Evolutionary conservation across 129 eudicot genomes (phyloP).

Genomic region (Erigeron canadensis): DNA sequence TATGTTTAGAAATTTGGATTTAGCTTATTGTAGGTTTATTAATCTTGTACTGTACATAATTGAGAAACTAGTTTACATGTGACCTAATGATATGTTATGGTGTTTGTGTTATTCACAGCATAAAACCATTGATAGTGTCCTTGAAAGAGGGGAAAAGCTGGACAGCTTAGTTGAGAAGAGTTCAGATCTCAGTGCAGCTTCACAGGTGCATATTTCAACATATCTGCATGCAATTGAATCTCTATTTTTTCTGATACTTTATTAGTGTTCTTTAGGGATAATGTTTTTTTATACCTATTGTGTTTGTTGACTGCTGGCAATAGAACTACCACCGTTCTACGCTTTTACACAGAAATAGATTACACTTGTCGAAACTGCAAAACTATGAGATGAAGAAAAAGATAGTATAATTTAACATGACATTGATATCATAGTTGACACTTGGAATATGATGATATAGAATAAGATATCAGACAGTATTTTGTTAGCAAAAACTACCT

Average conservation of each 20-base stretch:
- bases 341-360: background rate
- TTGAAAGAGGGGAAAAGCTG: constrained; percentile 86
- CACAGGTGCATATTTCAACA: constrained; percentile 57
- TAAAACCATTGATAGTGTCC: constrained; percentile 91
- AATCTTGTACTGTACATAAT: constrained; percentile 3
- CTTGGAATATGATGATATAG: background rate
- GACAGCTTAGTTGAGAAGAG: constrained; percentile 96
- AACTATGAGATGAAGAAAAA: background rate
- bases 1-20: too few relatives aligned
- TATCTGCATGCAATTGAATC: background rate
- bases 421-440: background rate
- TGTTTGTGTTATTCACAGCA: constrained; percentile 54
- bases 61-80: constrained; percentile 3
- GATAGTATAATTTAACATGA: background rate
- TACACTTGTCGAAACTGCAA: background rate
- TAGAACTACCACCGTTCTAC: background rate
- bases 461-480: background rate
- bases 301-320: constrained; percentile 6
- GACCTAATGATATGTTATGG: background rate
- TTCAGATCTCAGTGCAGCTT: constrained; percentile 91
- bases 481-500: background rate
- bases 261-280: background rate
- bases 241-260: background rate
- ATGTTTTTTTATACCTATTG: background rate
- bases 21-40: background rate